Evolutionary conservation across 345 rosid species (phyloP).

Genomic region (Excoecaria cochinchinensis): DNA sequence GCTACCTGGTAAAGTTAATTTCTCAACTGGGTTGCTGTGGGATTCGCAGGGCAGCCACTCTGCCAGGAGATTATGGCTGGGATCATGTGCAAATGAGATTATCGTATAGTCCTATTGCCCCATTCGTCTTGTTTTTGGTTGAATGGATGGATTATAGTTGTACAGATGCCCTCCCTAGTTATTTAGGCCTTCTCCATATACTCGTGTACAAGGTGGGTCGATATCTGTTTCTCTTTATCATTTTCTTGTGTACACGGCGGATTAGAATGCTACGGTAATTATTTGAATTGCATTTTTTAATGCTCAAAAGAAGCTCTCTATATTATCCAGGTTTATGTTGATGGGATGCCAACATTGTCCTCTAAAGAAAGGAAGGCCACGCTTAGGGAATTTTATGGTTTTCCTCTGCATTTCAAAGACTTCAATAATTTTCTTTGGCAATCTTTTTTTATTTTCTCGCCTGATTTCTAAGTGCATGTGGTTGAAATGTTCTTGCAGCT

Average conservation of each 20-base stretch:
- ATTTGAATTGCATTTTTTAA: background rate
- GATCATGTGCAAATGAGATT: slow-evolving; percentile 55
- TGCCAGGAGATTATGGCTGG: slow-evolving; percentile 55
- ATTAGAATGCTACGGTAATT: background rate
- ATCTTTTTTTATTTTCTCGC: background rate
- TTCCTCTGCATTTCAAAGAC: slow-evolving; percentile 29
- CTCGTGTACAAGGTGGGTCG: slow-evolving; percentile 54
- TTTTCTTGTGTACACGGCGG: background rate
- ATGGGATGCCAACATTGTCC: slow-evolving; percentile 56
- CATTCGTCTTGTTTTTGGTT: slow-evolving; percentile 48
- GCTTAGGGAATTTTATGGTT: slow-evolving; percentile 67
- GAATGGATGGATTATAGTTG: slow-evolving; percentile 75
- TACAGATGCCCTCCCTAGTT: slow-evolving; percentile 53
- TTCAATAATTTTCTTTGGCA: background rate
- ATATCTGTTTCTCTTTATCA: background rate
- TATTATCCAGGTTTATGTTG: slow-evolving; percentile 49
- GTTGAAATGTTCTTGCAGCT: slow-evolving; percentile 39
- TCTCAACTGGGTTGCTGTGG: slow-evolving; percentile 14
- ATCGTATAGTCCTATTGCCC: slow-evolving; percentile 61
- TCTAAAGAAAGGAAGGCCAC: slow-evolving; percentile 57
- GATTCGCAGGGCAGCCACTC: slow-evolving; percentile 54
- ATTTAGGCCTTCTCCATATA: slow-evolving; percentile 54
- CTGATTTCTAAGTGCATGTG: slow-evolving; percentile 12
- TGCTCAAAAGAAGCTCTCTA: slow-evolving; percentile 11
- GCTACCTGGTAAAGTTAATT: background rate